Base-by-base conservation (phyloP, 441 rosid species). In the Adansonia rubrostipa region DNA sequence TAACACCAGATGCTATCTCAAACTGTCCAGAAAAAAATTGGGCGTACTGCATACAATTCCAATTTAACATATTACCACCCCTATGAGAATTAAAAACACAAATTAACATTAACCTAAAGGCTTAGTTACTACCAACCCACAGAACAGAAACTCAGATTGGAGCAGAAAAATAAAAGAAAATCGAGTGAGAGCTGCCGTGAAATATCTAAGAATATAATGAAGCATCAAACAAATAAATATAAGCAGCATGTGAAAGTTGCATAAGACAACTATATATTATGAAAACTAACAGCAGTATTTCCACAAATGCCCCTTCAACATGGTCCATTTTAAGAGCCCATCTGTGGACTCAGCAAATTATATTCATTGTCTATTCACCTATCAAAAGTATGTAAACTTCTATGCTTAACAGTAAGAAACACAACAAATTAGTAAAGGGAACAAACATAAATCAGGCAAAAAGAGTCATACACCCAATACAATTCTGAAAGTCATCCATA, bases 241-340 rank as follows among this genome's bases (percentile, higher is more conserved):
- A 56, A 60, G 19, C 33, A 45, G 60, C 51, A 24, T 50, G 44
- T 53, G 47, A 51, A 64, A 42, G 20, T 44, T 61, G 80, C 44
- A 93, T 3, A 47, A 79, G 45, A 70, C 80, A 77, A 77, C 48
- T 80, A 53, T 73, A 57, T 28, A 54, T 51, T 48, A 5, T 75
- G n/a, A 64, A 28, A 76, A 86, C 97, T 92, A 81, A 96, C 99
- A 94, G 80, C 44, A 93, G 17, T 74, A 97, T 90, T 80, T 94
- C 99, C 71, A 96, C 95, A 83, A 44, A 94, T 77, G 98, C 97
- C 76, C 84, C 97, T 87, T 96, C 99, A 67, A 96, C 88, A 82
- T 93, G 91, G 81, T 94, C 91, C 85, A 89, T 87, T 86, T 94
- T 96, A 81, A 85, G 90, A 76, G 82, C 89, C 65, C 96, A 81